Evolutionary conservation across 1,284 basidiomycete genomes (phyloP), one percentile per base, ranked within the genome.

Genomic region (Neonothopanus nambi): DNA sequence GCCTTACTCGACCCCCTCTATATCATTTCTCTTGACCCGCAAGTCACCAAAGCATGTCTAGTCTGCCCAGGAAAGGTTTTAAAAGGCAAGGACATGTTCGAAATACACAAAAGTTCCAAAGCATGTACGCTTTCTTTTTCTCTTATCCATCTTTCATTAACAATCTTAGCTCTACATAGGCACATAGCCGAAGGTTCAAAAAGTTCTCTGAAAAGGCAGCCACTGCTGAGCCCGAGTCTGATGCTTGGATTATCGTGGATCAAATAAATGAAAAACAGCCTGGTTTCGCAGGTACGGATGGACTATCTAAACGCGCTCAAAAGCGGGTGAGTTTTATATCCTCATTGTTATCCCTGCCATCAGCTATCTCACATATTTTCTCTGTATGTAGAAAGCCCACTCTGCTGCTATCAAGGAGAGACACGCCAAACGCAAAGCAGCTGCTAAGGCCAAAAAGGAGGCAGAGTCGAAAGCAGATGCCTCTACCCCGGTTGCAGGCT

Each of bases 41-140:
- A 78, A 20, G n/a, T 33, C 6, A 62, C 80, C 26, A 76, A 77
- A 58, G 77, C 74, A 24, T 93, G 91, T 64, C 76, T 89, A 3
- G 65, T 89, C 8, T 94, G 91, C 67, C 90, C 87, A 5, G 84
- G 84, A 30, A 92, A 89, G 65, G 61, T 79, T 17, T 73, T 94
- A 49, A 92, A 91, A 68, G 81, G 82, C 51, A 57, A 65, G 12
- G 75, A 74, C 49, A 86, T 89, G 82, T 74, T 80, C 13, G 70
- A 77, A 54, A 69, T 79, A 11, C 91, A 94, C 69, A 71, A 77
- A 54, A 72, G 71, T 18, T 87, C 89, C 48, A 82, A 79, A 65
- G 91, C 85, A 76, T 69, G 87, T 82, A 61, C 56, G 65, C 61
- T 75, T 65, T 57, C 47, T 52, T 37, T 46, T 33, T 18, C 56